These are phyloP conservation scores for Monosporascus sp. DNA, from an alignment of 2,329 filamentous ascomycete species.

Conservation along the genomic window DNA sequence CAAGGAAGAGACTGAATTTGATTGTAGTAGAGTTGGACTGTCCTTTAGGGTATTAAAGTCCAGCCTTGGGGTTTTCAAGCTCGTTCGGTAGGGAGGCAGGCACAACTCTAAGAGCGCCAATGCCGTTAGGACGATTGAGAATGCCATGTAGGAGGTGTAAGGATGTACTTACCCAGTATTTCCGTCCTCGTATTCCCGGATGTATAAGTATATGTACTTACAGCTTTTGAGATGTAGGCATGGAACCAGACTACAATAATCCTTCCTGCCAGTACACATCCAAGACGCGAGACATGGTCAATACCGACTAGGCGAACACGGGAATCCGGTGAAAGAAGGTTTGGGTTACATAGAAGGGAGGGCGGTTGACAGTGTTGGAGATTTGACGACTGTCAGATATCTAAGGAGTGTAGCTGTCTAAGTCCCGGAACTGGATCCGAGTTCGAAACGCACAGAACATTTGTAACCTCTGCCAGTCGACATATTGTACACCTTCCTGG, in stretches of 20 bases:
- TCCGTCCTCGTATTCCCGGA: no score
- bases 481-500: not conserved
- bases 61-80: not conserved
- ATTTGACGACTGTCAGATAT: not conserved
- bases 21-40: not conserved
- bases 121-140: not conserved
- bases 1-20: not conserved
- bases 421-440: not conserved
- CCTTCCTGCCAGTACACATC: no score
- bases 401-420: no score
- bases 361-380: no score
- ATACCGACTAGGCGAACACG: no score
- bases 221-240: no score
- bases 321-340: no score
- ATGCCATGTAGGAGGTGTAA: not conserved
- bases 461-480: not conserved
- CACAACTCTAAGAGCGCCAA: not conserved
- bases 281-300: no score
- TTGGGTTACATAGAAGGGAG: no score
- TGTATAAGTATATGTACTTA: no score
- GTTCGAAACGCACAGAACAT: not conserved
- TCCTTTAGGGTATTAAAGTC: not conserved
- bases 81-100: not conserved
- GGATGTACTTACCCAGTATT: not conserved
- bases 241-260: no score